Conservation (phyloP, 75 land plant species). For the Selaginella tamariscina region DNA sequence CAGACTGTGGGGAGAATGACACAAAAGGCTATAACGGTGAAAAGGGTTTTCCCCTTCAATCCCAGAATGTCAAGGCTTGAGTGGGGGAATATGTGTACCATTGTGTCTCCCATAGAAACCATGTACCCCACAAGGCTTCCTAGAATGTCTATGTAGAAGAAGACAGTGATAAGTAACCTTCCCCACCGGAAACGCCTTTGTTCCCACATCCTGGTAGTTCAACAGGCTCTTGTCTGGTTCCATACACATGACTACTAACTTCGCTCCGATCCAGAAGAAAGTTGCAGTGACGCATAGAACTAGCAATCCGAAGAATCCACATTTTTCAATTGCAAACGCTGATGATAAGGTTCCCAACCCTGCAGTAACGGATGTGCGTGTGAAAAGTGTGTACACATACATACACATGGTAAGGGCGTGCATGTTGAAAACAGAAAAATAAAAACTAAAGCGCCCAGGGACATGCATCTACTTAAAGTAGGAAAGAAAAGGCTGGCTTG, state of each 20-base stretch:
- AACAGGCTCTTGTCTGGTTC: background rate
- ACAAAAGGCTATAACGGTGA: background rate
- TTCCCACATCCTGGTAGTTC: constrained; percentile 2
- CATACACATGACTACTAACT: background rate
- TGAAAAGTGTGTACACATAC: too few species aligned
- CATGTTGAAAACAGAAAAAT: too few species aligned
- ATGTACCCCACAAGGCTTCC: background rate
- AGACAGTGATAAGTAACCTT: background rate
- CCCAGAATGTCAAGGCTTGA: background rate
- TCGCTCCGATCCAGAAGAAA: background rate
- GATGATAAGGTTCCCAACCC: background rate
- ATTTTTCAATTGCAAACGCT: constrained; percentile 1
- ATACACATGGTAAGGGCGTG: too few species aligned
- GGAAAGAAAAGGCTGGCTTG: too few species aligned
- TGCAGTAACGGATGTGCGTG: too few species aligned
- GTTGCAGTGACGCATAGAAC: background rate
- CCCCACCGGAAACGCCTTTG: background rate
- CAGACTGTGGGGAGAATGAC: background rate
- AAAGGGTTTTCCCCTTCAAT: background rate
- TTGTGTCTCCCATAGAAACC: constrained; percentile 2
- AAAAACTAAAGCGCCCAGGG: too few species aligned
- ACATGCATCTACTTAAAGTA: too few species aligned
- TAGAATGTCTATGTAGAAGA: constrained; percentile 3
- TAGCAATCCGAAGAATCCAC: background rate
- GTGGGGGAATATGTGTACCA: background rate